These are phyloP conservation scores for Stemphylium lycopersici DNA, from an alignment of 2,329 filamentous ascomycete genomes.

Conservation along the genomic window DNA sequence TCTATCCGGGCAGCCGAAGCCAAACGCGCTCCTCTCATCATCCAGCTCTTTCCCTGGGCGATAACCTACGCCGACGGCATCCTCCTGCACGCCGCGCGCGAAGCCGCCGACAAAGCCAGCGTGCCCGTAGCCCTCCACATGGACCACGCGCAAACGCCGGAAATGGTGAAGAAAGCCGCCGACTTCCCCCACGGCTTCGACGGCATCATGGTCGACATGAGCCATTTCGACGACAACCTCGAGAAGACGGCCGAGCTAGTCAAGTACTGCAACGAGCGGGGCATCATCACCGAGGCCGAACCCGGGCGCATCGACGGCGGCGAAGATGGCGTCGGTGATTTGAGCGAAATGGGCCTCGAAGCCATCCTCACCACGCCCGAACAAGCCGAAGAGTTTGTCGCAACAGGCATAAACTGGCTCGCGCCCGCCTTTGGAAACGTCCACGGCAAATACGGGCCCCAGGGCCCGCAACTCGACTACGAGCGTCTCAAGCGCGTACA, in stretches of 20 bases:
- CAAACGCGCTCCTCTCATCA: conserved; percentile 70
- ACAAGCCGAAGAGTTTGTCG: conserved; percentile 72
- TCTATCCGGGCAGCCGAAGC: conserved; percentile 72
- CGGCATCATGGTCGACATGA: conserved; percentile 68
- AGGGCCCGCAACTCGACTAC: conserved; percentile 59
- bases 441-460: conserved; percentile 73
- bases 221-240: conserved; percentile 73
- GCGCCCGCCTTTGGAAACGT: conserved; percentile 80
- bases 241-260: conserved; percentile 67
- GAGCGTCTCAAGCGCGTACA: conserved; percentile 52
- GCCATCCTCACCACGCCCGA: conserved; percentile 71
- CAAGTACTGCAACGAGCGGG: conserved; percentile 66
- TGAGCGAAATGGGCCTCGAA: conserved; percentile 61
- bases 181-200: conserved; percentile 49
- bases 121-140: conserved; percentile 70
- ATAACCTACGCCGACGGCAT: conserved; percentile 66
- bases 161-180: conserved; percentile 66
- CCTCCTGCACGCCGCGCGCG: conserved; percentile 54
- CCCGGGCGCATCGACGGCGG: conserved; percentile 74
- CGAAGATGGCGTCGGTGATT: conserved; percentile 76
- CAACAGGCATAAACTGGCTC: conserved; percentile 74
- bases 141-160: conserved; percentile 69
- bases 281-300: conserved; percentile 74
- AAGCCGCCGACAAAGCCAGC: conserved; percentile 47
- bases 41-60: conserved; percentile 77